A percentile compares a stretch with the other conserved stretches of the same genome.
Evolutionary conservation across 169 alveolate species (phyloP).

Genomic region (Plasmodium berghei): DNA sequence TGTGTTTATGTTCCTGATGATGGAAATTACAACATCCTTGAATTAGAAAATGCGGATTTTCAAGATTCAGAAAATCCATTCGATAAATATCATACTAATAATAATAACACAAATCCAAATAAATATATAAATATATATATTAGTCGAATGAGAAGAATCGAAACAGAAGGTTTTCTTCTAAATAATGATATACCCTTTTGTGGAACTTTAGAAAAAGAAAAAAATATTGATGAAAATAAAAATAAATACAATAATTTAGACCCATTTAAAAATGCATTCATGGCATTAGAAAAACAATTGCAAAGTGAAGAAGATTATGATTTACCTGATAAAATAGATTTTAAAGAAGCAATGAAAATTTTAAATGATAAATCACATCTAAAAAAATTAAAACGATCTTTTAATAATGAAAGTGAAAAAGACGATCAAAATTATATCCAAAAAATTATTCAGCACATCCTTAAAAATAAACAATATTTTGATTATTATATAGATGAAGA

Average conservation of each 20-base stretch:
- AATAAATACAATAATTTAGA: not conserved
- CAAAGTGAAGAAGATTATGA: conserved; percentile 27
- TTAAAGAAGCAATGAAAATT: conserved; percentile 72
- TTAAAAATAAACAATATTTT: conserved; percentile 33
- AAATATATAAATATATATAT: conserved; percentile 3
- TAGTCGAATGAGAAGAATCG: conserved; percentile 29
- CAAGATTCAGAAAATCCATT: not conserved
- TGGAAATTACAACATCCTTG: not conserved
- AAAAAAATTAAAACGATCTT: conserved; percentile 36
- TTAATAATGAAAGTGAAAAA: conserved; percentile 30
- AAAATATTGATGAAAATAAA: conserved; percentile 29
- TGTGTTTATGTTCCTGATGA: conserved; percentile 23
- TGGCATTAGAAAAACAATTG: conserved; percentile 22
- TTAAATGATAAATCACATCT: conserved; percentile 35
- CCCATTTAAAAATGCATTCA: conserved; percentile 41
- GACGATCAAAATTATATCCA: conserved; percentile 27
- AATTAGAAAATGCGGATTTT: not conserved
- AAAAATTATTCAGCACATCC: conserved; percentile 46
- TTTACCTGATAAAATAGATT: conserved; percentile 57
- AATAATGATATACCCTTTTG: conserved; percentile 11
- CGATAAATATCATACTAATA: not conserved
- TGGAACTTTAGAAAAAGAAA: conserved; percentile 13
- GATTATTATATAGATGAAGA: conserved; percentile 44
- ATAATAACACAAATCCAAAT: not conserved
- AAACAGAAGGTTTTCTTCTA: conserved; percentile 40